Percentiles rank a stretch among this genome's conserved stretches.
These are phyloP conservation scores for Ustilaginoidea virens DNA, from an alignment of 2,329 filamentous ascomycete species.

Conservation along the genomic window DNA sequence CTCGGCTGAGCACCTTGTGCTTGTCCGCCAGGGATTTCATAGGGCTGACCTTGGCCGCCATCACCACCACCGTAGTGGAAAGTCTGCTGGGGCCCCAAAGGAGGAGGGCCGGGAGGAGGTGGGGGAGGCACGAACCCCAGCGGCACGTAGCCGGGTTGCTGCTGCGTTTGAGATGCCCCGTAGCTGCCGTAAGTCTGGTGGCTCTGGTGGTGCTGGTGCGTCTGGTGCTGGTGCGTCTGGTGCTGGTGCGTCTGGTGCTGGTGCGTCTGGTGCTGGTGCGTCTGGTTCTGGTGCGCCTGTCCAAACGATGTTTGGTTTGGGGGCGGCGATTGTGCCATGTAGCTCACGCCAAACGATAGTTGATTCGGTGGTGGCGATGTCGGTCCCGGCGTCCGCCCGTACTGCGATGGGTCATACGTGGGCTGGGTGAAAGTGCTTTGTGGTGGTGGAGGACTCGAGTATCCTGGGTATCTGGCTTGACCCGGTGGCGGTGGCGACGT, in stretches of 20 bases:
- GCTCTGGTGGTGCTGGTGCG: constrained; percentile 3
- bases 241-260: constrained; percentile 8
- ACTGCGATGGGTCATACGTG: constrained; percentile 42
- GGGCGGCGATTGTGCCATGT: constrained; percentile 35
- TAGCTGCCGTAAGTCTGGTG: background rate
- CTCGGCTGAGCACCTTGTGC: background rate
- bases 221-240: constrained; percentile 6
- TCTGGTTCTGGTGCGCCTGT: constrained; percentile 22
- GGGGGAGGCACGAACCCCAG: constrained; percentile 39
- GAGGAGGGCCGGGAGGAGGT: constrained; percentile 46
- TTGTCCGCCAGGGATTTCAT: constrained; percentile 16
- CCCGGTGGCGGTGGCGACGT: constrained; percentile 37
- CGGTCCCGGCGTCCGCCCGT: constrained; percentile 40
- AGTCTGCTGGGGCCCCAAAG: constrained; percentile 46
- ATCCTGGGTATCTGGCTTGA: constrained; percentile 26
- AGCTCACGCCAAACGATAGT: constrained; percentile 27
- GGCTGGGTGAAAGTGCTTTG: constrained; percentile 32
- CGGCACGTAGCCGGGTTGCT: constrained; percentile 11
- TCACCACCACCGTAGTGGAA: constrained; percentile 42
- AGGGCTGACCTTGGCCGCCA: constrained; percentile 13
- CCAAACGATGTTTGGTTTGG: constrained; percentile 39
- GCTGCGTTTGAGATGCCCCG: constrained; percentile 4
- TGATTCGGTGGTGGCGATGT: constrained; percentile 51
- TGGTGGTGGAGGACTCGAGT: constrained; percentile 21
- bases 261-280: constrained; percentile 25